These are phyloP conservation scores for Bipolaris oryzae DNA, from an alignment of 2,329 filamentous ascomycete species.

Conservation along the genomic window DNA sequence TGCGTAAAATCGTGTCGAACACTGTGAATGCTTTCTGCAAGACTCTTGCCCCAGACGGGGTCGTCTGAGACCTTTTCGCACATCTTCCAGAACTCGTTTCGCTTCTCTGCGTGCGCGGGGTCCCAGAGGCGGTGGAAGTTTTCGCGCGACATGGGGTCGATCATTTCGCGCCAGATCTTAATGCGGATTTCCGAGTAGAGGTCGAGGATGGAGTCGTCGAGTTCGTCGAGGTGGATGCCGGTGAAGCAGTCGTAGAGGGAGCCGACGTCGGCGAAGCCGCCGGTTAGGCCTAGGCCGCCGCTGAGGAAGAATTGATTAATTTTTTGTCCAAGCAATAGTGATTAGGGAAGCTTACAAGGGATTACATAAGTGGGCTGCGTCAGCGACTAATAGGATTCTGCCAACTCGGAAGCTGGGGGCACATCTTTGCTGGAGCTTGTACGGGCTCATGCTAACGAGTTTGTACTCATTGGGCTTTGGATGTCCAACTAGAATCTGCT, in stretches of 20 bases:
- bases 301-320: slow-evolving; percentile 21
- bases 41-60: slow-evolving; percentile 34
- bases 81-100: slow-evolving; percentile 43
- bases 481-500: slow-evolving; percentile 64
- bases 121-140: slow-evolving; percentile 51
- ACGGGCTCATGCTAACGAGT: slow-evolving; percentile 63
- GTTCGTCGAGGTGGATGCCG: slow-evolving; percentile 42
- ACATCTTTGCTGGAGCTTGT: slow-evolving; percentile 67
- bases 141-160: slow-evolving; percentile 47
- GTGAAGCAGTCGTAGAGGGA: slow-evolving; percentile 65
- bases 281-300: slow-evolving; percentile 67
- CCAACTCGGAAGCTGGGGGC: slow-evolving; percentile 64
- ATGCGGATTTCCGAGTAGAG: slow-evolving; percentile 44
- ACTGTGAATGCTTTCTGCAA: slow-evolving; percentile 35
- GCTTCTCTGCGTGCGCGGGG: slow-evolving; percentile 30
- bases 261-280: slow-evolving; percentile 68
- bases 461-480: slow-evolving; percentile 65
- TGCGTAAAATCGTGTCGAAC: slow-evolving; percentile 46
- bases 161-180: slow-evolving; percentile 44
- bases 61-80: slow-evolving; percentile 40
- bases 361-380: slow-evolving; percentile 66
- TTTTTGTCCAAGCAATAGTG: not conserved
- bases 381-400: slow-evolving; percentile 62
- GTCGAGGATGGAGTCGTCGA: slow-evolving; percentile 45
- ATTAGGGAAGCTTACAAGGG: slow-evolving; percentile 47